phyloP scores from a whole-genome alignment of 345 rosid species.

The Citrus glauca region DNA sequence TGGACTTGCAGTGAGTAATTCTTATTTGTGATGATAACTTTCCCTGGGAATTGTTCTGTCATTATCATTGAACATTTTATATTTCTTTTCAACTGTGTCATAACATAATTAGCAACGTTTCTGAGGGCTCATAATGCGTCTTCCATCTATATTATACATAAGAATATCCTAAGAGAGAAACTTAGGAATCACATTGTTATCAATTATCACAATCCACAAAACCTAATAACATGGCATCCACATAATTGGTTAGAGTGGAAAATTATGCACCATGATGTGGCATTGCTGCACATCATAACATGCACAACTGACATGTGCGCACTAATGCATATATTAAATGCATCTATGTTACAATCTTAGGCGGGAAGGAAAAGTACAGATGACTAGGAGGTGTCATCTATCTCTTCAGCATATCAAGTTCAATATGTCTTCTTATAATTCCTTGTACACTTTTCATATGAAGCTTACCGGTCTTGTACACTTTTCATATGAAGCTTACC shows the following conservation, averaged over 20 bases:
- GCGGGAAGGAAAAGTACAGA: background rate
- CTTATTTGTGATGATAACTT: background rate
- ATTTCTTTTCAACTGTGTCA: background rate
- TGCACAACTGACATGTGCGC: background rate
- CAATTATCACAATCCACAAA: background rate
- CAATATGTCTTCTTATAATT: background rate
- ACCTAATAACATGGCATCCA: background rate
- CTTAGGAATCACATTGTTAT: background rate
- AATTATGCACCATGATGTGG: background rate
- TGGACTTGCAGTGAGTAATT: slow-evolving; percentile 43
- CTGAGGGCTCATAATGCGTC: background rate
- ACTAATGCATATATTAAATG: background rate
- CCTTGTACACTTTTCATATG: background rate
- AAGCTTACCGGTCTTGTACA: background rate
- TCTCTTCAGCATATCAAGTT: too few relatives aligned
- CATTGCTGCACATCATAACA: background rate
- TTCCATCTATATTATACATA: background rate
- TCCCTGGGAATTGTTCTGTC: background rate
- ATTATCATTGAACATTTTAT: background rate
- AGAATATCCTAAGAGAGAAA: background rate
- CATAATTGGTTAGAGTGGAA: background rate
- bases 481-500: background rate
- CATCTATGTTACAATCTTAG: background rate
- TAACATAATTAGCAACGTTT: background rate
- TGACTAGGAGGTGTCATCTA: background rate